Evolutionary conservation across 768 basidiomycete genomes (phyloP).

Genomic region (Amyloporia xantha): DNA sequence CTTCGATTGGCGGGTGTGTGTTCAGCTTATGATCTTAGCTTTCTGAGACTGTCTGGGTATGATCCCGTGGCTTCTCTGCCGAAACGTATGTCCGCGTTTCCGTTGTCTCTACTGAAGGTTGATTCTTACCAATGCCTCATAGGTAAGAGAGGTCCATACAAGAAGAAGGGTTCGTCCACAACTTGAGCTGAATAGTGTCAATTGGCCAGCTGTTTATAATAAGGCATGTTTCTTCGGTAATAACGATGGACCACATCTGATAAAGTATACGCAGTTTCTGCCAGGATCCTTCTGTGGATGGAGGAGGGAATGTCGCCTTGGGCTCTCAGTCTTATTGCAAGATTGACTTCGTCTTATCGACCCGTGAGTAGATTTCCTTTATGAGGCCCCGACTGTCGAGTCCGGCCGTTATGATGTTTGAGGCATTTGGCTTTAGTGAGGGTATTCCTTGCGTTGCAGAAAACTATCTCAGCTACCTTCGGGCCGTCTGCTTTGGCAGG

Average conservation of each 20-base stretch:
- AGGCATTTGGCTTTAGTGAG: conserved; percentile 93
- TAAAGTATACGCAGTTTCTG: not conserved
- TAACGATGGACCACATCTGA: not conserved
- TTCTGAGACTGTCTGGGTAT: conserved; percentile 8
- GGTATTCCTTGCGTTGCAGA: conserved; percentile 58
- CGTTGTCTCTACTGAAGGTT: not conserved
- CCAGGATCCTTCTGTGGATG: not conserved
- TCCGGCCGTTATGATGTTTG: conserved; percentile 74
- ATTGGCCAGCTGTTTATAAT: not conserved
- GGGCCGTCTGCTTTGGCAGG: conserved; percentile 40
- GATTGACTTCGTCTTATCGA: no score
- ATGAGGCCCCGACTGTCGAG: no score
- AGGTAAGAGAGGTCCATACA: conserved; percentile 13
- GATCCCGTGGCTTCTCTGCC: conserved; percentile 1
- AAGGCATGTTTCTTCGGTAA: not conserved
- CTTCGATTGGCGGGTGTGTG: not conserved
- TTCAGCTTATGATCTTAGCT: conserved; percentile 7
- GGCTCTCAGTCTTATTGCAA: not conserved
- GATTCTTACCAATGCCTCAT: no score
- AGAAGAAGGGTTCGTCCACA: conserved; percentile 3
- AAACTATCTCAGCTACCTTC: conserved; percentile 90
- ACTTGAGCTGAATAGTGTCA: not conserved
- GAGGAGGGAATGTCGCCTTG: not conserved
- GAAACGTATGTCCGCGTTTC: conserved; percentile 4
- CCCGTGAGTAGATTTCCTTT: no score